Percentiles rank a stretch among this genome's conserved stretches.
phyloP scores from a whole-genome alignment of 148 eudicot genomes.

The Cornus kousa region DNA sequence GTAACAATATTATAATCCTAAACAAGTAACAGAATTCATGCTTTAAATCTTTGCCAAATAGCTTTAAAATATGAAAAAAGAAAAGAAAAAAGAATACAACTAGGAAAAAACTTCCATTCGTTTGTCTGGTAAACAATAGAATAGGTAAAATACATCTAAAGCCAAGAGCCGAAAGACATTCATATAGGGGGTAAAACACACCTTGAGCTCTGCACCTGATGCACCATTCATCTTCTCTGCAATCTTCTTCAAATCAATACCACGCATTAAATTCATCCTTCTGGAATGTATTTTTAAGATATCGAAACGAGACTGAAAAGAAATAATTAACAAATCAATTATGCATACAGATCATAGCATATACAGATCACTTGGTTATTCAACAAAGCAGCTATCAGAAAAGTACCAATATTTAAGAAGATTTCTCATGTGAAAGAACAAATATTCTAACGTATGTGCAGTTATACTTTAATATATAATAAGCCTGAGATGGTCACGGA shows the following conservation, averaged over 20 bases:
- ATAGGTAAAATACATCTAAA: not conserved
- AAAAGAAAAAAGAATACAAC: no score
- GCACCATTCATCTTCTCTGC: conserved; percentile 84
- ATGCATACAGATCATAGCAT: not conserved
- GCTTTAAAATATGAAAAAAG: not conserved
- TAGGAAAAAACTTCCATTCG: not conserved
- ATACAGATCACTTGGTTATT: not conserved
- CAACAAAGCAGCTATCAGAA: not conserved
- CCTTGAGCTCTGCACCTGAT: conserved; percentile 84
- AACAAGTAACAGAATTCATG: not conserved
- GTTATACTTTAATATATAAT: no score
- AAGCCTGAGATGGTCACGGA: no score
- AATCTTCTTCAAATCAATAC: conserved; percentile 73
- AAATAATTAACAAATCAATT: no score
- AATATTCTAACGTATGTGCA: no score
- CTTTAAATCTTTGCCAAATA: not conserved
- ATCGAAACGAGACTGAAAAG: conserved; percentile 37
- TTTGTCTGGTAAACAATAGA: not conserved
- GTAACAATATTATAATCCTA: not conserved
- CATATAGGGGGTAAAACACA: conserved; percentile 15
- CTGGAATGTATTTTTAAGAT: conserved; percentile 72
- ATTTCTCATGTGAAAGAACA: not conserved
- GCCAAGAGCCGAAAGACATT: not conserved
- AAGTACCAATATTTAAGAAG: no score
- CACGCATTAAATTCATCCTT: conserved; percentile 70